Base-by-base conservation (phyloP, 257 asterid species). In the Salvia hispanica region DNA sequence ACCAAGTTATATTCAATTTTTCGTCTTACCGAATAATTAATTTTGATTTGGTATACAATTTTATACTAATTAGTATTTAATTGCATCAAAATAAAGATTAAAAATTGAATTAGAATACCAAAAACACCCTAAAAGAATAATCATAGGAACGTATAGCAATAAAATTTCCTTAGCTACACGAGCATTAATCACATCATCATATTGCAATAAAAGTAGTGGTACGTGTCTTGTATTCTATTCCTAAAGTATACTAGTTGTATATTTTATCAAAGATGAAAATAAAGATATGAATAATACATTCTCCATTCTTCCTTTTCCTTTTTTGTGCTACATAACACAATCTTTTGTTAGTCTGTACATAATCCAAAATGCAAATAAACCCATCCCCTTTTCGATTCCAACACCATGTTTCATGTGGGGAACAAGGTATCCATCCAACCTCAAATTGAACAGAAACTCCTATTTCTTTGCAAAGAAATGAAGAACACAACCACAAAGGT, bases 301-400 rank as follows among this genome's bases (percentile, higher is more conserved):
- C 55, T 44, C 51, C 15, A 33, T 55, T 55, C 42, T 42, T 25
- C 16, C 6, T 21, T 13, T 25, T 28, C 54, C 12, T 18, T 15
- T 7, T 16, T 54, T 51, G 69, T 72, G 69, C 83, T 77, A 72
- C 79, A 80, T 73, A 72, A 56, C 54, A 85, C 88, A 83, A 72
- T 74, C 81, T 69, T 72, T 69, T 71, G 73, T 77, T 69, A 74
- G 77, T 80, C 88, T 82, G 79, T 78, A 84, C 83, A 84, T 51
- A 52, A 44, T 52, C 48, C 47, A 28, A 71, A 67, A 25, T 80
- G 54, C 60, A 55, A 42, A 70, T 42, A 55, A 70, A 70, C 34
- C 80, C 73, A 73, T 45, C 46, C 75, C 69, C 69, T 34, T 81
- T 66, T 55, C 69, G 39, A 47, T 55, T 34, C 46, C 59, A 57